Conservation (phyloP, 192 early-diverging fungal genomes). For the Podochytrium sp. region DNA sequence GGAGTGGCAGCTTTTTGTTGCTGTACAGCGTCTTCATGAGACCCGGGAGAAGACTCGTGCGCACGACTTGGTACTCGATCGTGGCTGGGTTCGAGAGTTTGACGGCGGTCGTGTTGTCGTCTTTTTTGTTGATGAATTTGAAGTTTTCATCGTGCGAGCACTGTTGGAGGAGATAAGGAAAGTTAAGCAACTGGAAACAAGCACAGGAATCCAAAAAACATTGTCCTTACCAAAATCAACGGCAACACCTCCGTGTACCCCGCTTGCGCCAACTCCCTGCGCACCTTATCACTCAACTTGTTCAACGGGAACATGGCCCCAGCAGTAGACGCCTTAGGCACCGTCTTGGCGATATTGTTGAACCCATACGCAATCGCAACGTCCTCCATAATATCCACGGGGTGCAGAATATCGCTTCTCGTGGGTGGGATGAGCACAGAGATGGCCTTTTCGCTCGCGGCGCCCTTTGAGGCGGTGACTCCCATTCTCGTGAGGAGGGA, state of each 20-base stretch:
- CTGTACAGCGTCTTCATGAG: conserved; percentile 92
- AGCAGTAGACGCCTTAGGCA: conserved; percentile 81
- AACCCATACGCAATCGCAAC: conserved; percentile 96
- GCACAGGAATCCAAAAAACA: conserved; percentile 22
- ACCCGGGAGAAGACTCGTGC: conserved; percentile 90
- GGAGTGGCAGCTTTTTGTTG: conserved; percentile 82
- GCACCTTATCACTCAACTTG: conserved; percentile 87
- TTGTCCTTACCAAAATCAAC: conserved; percentile 77
- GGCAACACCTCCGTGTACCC: conserved; percentile 95
- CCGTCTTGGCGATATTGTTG: conserved; percentile 85
- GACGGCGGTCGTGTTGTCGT: conserved; percentile 76
- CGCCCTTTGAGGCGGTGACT: conserved; percentile 63
- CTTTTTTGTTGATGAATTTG: conserved; percentile 78
- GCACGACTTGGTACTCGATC: conserved; percentile 81
- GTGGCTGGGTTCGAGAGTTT: conserved; percentile 91
- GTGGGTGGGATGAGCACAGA: conserved; percentile 84
- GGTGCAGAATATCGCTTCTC: conserved; percentile 92
- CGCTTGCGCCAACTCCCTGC: conserved; percentile 83
- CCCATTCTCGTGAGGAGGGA: conserved; percentile 86
- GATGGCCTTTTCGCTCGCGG: conserved; percentile 53
- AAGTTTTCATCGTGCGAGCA: conserved; percentile 99
- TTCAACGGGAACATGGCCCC: conserved; percentile 88
- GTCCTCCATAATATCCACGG: conserved; percentile 98
- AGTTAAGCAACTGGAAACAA: conserved; percentile 71
- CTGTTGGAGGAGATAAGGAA: conserved; percentile 42